Evolutionary conservation across 352 stramenopile species (phyloP).

Genomic region (Pythium graminicola): DNA sequence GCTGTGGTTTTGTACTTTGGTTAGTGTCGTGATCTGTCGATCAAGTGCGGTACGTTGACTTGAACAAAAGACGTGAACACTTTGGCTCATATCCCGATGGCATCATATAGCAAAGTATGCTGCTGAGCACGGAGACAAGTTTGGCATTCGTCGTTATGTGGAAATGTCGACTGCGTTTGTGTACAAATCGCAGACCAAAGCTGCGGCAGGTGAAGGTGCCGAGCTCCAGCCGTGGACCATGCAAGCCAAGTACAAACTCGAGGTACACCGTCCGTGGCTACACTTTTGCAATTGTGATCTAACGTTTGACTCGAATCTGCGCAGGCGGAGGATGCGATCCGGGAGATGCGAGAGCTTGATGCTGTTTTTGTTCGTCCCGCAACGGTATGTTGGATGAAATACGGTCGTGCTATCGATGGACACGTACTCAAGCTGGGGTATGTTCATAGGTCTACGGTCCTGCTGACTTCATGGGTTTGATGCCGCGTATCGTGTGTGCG

Average conservation of each 20-base stretch:
- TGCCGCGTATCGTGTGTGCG: slow-evolving; percentile 80
- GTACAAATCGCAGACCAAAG: slow-evolving; percentile 81
- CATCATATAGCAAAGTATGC: slow-evolving; percentile 13
- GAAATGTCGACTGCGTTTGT: slow-evolving; percentile 86
- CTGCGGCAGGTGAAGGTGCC: slow-evolving; percentile 47
- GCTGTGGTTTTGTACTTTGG: too few species aligned
- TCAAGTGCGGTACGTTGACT: slow-evolving; percentile 67
- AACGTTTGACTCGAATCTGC: background rate
- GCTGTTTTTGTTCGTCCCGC: slow-evolving; percentile 68
- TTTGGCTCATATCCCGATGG: background rate
- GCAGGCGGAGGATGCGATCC: slow-evolving; percentile 65
- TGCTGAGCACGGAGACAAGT: slow-evolving; percentile 56
- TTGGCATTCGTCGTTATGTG: slow-evolving; percentile 72
- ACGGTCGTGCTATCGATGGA: background rate
- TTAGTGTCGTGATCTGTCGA: slow-evolving; percentile 72
- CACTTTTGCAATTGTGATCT: background rate
- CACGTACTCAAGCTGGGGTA: too few species aligned
- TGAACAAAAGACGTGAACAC: background rate
- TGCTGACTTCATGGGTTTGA: slow-evolving; percentile 71
- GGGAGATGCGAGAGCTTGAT: slow-evolving; percentile 44
- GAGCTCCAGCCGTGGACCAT: slow-evolving; percentile 77
- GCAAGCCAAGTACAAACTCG: slow-evolving; percentile 82
- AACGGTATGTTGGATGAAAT: slow-evolving; percentile 32
- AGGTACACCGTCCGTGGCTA: slow-evolving; percentile 23
- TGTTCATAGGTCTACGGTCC: slow-evolving; percentile 81